Conservation (phyloP, 371 early-diverging fungal genomes). For the Syncephalis plumigaleata region DNA sequence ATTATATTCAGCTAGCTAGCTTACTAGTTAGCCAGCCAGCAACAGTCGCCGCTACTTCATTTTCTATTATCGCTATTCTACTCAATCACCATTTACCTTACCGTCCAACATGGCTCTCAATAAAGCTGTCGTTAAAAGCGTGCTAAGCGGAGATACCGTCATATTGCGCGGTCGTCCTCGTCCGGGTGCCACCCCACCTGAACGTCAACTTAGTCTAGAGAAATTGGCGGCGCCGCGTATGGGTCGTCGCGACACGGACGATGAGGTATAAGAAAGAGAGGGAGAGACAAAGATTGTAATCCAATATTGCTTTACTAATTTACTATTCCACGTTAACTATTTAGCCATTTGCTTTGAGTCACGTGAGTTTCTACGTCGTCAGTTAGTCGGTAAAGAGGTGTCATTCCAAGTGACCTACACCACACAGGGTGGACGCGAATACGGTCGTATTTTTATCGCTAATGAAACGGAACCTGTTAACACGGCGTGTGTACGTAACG, state of each 20-base stretch:
- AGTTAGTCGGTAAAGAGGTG: slow-evolving; percentile 80
- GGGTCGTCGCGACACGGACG: slow-evolving; percentile 58
- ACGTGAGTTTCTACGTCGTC: slow-evolving; percentile 74
- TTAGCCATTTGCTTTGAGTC: slow-evolving; percentile 75
- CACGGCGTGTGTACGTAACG: slow-evolving; percentile 50
- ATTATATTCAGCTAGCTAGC: too few species aligned
- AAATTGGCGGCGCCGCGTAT: slow-evolving; percentile 74
- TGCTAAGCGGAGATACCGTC: slow-evolving; percentile 83
- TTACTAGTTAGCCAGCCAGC: too few species aligned
- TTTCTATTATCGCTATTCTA: too few species aligned
- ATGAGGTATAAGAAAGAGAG: slow-evolving; percentile 40
- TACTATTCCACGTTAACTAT: too few species aligned
- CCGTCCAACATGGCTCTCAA: too few species aligned
- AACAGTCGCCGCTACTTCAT: too few species aligned
- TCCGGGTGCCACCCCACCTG: slow-evolving; percentile 67
- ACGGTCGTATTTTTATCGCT: slow-evolving; percentile 35
- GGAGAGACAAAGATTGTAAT: background rate
- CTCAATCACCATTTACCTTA: too few species aligned
- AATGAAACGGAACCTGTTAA: slow-evolving; percentile 44
- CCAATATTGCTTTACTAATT: too few species aligned
- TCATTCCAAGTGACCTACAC: slow-evolving; percentile 67
- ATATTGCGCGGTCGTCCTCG: slow-evolving; percentile 66
- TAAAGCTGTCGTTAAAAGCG: slow-evolving; percentile 54
- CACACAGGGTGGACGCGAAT: slow-evolving; percentile 48
- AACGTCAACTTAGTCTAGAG: slow-evolving; percentile 64